phyloP scores from a whole-genome alignment of 345 rosid genomes.

The Eucalyptus lansdowneana region DNA sequence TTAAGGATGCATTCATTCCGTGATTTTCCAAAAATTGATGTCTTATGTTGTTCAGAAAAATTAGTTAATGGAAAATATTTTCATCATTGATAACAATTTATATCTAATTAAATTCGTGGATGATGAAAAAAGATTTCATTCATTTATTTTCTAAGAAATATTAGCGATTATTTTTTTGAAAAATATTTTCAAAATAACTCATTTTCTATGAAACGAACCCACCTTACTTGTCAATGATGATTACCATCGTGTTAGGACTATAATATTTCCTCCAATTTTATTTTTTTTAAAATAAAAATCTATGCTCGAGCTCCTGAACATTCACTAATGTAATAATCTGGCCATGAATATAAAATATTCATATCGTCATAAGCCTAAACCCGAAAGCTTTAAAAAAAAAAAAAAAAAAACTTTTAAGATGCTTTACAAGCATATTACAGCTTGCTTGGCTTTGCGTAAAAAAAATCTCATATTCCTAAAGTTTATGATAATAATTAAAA shows the following conservation, averaged over 20 bases:
- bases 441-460: background rate
- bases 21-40: too few relatives aligned
- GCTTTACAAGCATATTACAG: background rate
- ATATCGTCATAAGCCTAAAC: background rate
- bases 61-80: too few relatives aligned
- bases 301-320: background rate
- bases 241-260: background rate
- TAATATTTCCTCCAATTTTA: background rate
- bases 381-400: background rate
- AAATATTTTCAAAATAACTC: too few relatives aligned
- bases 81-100: too few relatives aligned
- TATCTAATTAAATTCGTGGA: too few relatives aligned
- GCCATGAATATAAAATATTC: background rate
- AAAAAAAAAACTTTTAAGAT: background rate
- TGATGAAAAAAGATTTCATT: too few relatives aligned
- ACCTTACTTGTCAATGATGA: background rate
- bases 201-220: rapidly evolving
- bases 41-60: too few relatives aligned
- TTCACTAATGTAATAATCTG: background rate
- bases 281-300: too few relatives aligned
- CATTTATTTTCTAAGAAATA: too few relatives aligned
- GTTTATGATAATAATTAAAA: background rate
- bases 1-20: background rate
- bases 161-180: too few relatives aligned
- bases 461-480: background rate